Percentiles rank a stretch among this genome's conserved stretches.
Conservation (phyloP, 208 protist species). For the Spongospora subterranea region DNA sequence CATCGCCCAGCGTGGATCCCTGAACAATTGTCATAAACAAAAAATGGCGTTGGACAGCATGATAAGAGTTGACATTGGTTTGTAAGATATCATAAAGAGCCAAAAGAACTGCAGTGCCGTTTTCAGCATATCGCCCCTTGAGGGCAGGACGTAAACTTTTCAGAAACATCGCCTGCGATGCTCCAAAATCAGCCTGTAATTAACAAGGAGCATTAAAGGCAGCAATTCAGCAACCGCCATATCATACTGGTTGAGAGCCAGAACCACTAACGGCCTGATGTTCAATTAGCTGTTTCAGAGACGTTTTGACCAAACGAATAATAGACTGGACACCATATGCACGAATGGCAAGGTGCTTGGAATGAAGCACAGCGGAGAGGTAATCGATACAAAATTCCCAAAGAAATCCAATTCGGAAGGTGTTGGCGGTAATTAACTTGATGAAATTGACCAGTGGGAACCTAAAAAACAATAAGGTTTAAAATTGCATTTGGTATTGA, state of each 20-base stretch:
- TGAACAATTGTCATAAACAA: not conserved
- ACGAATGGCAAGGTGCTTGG: not conserved
- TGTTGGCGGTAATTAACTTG: not conserved
- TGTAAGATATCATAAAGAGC: conserved; percentile 46
- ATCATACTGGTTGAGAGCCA: not conserved
- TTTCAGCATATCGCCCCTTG: conserved; percentile 19
- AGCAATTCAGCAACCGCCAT: not conserved
- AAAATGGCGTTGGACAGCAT: not conserved
- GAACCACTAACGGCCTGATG: not conserved
- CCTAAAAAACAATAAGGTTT: not conserved
- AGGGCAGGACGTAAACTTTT: not conserved
- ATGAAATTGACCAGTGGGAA: conserved; percentile 31
- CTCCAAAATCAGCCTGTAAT: not conserved
- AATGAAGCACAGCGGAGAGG: conserved; percentile 33
- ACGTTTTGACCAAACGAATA: conserved; percentile 17
- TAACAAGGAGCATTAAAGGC: not conserved
- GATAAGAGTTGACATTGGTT: not conserved
- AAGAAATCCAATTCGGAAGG: not conserved
- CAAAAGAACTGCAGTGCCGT: not conserved
- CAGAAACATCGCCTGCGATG: conserved; percentile 8
- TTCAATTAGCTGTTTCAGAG: conserved; percentile 24
- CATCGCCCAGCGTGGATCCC: not conserved
- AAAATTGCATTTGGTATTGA: not conserved
- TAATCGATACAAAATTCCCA: conserved; percentile 22
- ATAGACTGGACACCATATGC: conserved; percentile 34